Conservation (phyloP, 306 rosid species). For the Malus orientalis region DNA sequence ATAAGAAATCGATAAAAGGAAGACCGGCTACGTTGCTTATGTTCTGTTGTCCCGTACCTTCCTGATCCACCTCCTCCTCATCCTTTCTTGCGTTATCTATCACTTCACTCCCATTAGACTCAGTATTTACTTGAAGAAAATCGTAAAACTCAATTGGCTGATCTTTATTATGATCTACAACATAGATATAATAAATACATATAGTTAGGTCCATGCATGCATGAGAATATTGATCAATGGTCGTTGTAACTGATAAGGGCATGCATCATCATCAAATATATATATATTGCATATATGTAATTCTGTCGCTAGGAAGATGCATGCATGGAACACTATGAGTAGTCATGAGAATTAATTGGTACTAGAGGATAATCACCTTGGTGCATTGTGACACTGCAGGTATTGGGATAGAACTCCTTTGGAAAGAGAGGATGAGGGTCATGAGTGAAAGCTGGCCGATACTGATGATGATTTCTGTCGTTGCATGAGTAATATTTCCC, state of each 20-base stretch:
- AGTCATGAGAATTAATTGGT: not conserved
- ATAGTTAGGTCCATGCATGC: not conserved
- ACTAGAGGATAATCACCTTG: not conserved
- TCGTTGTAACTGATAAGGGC: not conserved
- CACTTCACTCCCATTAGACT: slow-evolving; percentile 71
- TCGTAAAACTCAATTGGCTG: slow-evolving; percentile 62
- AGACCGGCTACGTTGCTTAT: slow-evolving; percentile 20
- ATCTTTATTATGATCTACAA: slow-evolving; percentile 46
- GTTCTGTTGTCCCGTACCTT: slow-evolving; percentile 12
- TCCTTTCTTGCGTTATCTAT: slow-evolving; percentile 55
- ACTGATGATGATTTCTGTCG: not conserved
- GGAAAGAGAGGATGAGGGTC: not conserved
- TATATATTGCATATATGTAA: not conserved
- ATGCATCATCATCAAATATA: not conserved
- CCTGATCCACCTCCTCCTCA: slow-evolving; percentile 71
- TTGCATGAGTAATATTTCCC: slow-evolving; percentile 18
- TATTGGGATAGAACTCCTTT: not conserved
- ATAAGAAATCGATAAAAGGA: slow-evolving; percentile 56
- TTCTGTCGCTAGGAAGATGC: not conserved
- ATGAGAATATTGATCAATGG: not conserved
- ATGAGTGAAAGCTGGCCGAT: slow-evolving; percentile 1
- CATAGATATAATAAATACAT: not conserved
- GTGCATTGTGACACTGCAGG: not conserved
- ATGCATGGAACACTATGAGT: not conserved
- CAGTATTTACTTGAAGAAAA: slow-evolving; percentile 69